These are phyloP conservation scores for Neurospora pannonica DNA, from an alignment of 495 filamentous ascomycete genomes.

Conservation along the genomic window DNA sequence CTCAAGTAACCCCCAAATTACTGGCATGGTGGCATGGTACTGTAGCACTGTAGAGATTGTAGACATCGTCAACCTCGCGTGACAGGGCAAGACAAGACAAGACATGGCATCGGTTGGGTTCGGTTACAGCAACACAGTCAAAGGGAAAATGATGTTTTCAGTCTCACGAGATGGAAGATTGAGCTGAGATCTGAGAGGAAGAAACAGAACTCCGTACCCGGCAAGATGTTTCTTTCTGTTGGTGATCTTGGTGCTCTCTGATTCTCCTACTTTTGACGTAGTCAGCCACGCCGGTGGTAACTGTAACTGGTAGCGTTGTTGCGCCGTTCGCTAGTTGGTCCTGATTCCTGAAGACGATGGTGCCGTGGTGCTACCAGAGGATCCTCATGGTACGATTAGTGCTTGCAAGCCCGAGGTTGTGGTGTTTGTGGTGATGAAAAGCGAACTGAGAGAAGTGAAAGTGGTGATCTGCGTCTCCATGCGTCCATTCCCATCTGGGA, in stretches of 20 bases:
- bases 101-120: background rate
- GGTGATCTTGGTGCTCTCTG: background rate
- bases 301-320: background rate
- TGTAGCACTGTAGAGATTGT: background rate
- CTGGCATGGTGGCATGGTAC: background rate
- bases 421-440: background rate
- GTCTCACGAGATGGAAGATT: background rate
- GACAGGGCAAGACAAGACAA: background rate
- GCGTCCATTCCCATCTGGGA: background rate
- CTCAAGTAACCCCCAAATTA: background rate
- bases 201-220: background rate
- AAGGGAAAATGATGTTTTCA: background rate
- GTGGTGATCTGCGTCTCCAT: background rate
- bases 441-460: background rate
- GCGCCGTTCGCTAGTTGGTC: no score
- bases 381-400: background rate
- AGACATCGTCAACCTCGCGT: background rate
- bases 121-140: background rate
- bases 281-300: background rate
- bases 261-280: background rate
- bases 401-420: background rate
- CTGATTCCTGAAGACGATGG: background rate
- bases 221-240: background rate
- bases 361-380: background rate
- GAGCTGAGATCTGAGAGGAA: background rate